A percentile compares a stretch with the other conserved stretches of the same genome.
Evolutionary conservation across 805 yeast genomes (phyloP).

Genomic region (Suhomyces prunicola): DNA sequence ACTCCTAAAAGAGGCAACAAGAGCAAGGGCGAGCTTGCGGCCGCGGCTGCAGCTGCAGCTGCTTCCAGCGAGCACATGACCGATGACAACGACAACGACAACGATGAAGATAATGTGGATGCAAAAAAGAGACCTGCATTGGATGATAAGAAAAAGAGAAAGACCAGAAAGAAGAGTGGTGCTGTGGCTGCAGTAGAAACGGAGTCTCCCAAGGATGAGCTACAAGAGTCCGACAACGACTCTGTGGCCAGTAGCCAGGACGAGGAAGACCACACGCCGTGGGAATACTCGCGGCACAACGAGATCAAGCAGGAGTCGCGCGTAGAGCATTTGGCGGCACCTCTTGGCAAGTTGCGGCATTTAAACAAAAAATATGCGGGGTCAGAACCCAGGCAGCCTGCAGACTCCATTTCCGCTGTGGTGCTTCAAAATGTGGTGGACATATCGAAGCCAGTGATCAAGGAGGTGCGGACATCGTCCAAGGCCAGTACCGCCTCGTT

Average conservation of each 20-base stretch:
- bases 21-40: conserved; percentile 19
- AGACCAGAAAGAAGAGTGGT: conserved; percentile 3
- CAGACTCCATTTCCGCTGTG: conserved; percentile 16
- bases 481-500: conserved; percentile 26
- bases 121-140: conserved; percentile 4
- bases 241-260: neutral
- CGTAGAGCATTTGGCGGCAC: conserved; percentile 15
- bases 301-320: neutral
- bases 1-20: conserved; percentile 33
- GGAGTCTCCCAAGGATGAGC: neutral
- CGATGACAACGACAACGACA: conserved; percentile 7
- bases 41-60: conserved; percentile 1
- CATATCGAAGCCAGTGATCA: conserved; percentile 25
- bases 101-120: conserved; percentile 8
- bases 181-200: neutral
- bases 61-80: conserved; percentile 1
- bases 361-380: conserved; percentile 8
- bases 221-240: neutral
- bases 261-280: conserved; percentile 4
- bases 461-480: conserved; percentile 24
- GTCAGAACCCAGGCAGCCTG: conserved; percentile 6
- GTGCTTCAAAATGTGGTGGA: conserved; percentile 18
- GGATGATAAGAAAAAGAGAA: conserved; percentile 6
- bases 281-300: conserved; percentile 2
- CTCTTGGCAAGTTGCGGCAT: conserved; percentile 18